phyloP scores from a whole-genome alignment of 2,329 filamentous ascomycete species.

The Malbranchea zuffiana region DNA sequence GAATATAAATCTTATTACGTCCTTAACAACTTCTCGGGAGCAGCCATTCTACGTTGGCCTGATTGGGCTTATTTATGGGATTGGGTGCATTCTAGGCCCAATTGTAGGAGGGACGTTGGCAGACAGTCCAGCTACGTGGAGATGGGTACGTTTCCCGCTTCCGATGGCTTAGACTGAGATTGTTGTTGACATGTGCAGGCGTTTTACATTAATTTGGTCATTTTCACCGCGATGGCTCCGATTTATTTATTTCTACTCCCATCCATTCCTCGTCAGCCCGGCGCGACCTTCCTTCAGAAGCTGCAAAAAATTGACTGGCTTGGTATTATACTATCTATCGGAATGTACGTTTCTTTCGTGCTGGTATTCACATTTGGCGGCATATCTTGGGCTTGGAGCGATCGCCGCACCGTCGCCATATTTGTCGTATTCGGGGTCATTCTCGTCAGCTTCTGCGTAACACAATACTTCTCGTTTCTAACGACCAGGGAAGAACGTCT shows the following conservation, averaged over 20 bases:
- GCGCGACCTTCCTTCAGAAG: constrained; percentile 15
- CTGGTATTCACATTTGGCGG: constrained; percentile 45
- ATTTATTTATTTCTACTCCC: constrained; percentile 36
- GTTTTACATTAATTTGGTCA: constrained; percentile 44
- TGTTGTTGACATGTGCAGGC: constrained; percentile 17
- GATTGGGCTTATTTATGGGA: constrained; percentile 28
- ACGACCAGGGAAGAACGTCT: constrained; percentile 36
- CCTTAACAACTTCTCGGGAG: constrained; percentile 17
- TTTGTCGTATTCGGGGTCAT: constrained; percentile 39
- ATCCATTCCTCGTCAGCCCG: constrained; percentile 16
- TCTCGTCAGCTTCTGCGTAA: constrained; percentile 35
- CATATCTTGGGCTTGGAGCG: constrained; percentile 38
- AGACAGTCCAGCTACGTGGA: constrained; percentile 22
- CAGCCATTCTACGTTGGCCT: constrained; percentile 24
- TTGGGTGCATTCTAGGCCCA: constrained; percentile 29
- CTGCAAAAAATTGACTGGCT: constrained; percentile 33
- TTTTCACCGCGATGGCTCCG: constrained; percentile 35
- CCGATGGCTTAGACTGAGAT: neutral
- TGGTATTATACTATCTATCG: constrained; percentile 35
- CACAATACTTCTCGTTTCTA: constrained; percentile 34
- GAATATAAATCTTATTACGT: constrained; percentile 20
- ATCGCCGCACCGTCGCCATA: constrained; percentile 35
- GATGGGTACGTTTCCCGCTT: constrained; percentile 20
- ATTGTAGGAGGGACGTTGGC: constrained; percentile 30
- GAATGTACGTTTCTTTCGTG: constrained; percentile 30